Evolutionary conservation across 139 green algal genomes (phyloP), one percentile per base, ranked within the genome.

Genomic region (Auxenochlorella protothecoides): DNA sequence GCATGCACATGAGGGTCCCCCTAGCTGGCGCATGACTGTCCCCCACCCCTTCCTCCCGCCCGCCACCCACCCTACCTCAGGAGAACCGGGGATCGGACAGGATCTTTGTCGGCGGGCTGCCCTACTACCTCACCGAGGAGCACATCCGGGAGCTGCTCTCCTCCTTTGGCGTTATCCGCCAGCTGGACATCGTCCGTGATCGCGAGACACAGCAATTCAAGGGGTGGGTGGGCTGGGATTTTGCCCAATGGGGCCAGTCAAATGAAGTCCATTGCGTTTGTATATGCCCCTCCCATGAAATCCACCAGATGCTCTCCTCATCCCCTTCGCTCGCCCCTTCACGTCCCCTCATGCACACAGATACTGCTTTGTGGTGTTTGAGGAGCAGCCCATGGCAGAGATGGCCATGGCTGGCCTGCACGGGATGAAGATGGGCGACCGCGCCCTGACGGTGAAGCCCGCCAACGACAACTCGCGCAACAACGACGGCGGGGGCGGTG

Each of bases 101-200:
- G 54, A 85, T 99, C 65, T 98, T 98, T 81, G 86, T 99, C 52
- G 95, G 94, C 63, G 94, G 94, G 12, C 80, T 99, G 76, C 95
- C 95, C 2, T 97, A 98, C 84, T 97, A 97, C 81, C 80, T 98
- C 16, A 93, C 76, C 3, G 94, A 98, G 68, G 87, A 93, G 65
- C 87, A 97, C 81, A 94, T 93, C 83, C 84, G 83, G n/a, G 93
- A 98, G 85, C 84, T 99, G 76, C 77, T 98, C 66, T 81, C 82
- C 55, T 86, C 84, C 51, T 98, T 99, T 71, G 95, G 93, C 5
- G 66, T 70, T 55, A 91, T 96, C 84, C 90, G 92, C 67, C 76
- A 65, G 4, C 97, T 98, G 72, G 89, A 97, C 75, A 83, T 97
- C 14, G 88, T 98, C 76, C 93, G 90, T 71, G 94, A 99, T 81